Conservation (phyloP, 1,284 basidiomycete species). For the Rhodotorula mucilaginosa region DNA sequence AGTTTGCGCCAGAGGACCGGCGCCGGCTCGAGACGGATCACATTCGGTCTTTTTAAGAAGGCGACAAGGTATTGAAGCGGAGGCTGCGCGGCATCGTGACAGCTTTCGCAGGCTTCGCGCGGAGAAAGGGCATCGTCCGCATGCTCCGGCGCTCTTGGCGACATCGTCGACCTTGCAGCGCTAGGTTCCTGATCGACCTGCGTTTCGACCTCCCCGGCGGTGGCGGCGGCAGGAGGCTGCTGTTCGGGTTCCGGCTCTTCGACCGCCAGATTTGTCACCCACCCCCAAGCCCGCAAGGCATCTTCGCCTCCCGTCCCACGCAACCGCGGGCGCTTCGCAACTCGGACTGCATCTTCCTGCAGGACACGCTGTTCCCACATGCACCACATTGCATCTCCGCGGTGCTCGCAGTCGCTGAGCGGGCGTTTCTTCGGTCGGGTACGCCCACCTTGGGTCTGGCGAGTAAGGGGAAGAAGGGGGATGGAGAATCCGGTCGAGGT, state of each 20-base stretch:
- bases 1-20: too few relatives aligned
- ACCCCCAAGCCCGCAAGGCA: conserved; percentile 3
- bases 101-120: too few relatives aligned
- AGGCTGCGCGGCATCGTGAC: too few relatives aligned
- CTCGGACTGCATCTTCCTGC: not conserved
- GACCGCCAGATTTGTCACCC: not conserved
- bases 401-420: not conserved
- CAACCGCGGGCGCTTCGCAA: not conserved
- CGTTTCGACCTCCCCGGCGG: too few relatives aligned
- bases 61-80: too few relatives aligned
- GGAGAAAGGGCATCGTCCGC: too few relatives aligned
- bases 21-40: too few relatives aligned
- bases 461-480: not conserved
- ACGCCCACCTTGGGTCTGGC: not conserved
- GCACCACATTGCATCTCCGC: not conserved
- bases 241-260: not conserved
- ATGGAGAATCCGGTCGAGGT: not conserved
- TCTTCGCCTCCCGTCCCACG: not conserved
- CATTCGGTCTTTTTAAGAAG: too few relatives aligned
- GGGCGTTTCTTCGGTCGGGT: not conserved
- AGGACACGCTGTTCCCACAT: not conserved
- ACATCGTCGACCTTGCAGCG: too few relatives aligned
- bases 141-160: not conserved
- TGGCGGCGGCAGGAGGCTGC: not conserved
- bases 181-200: too few relatives aligned